Percentiles rank a stretch among this genome's conserved stretches.
Evolutionary conservation across 169 alveolate species (phyloP).

Genomic region (Plasmodium inui): DNA sequence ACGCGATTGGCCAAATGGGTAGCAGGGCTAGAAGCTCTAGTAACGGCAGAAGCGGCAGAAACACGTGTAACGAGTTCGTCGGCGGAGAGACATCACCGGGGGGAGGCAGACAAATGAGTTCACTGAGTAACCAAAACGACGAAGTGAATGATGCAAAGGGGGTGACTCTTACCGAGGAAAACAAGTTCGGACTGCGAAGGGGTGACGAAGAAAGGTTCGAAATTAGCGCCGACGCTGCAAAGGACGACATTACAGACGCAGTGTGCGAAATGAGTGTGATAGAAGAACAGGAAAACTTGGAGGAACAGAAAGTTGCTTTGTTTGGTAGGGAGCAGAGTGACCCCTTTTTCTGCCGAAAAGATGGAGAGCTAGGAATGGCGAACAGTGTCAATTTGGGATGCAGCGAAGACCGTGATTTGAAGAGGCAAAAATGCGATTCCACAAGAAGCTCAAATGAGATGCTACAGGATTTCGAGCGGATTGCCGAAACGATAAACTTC

Average conservation of each 20-base stretch:
- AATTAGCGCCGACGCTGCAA: neutral
- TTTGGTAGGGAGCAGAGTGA: neutral
- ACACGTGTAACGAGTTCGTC: neutral
- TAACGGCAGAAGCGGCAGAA: neutral
- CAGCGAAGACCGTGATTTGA: neutral
- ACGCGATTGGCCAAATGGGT: neutral
- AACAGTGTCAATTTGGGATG: neutral
- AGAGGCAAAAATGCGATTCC: neutral
- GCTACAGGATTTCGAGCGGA: slow-evolving; percentile 7
- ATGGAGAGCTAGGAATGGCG: neutral
- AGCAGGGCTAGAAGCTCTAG: neutral
- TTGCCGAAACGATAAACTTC: slow-evolving; percentile 49
- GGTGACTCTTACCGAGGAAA: neutral
- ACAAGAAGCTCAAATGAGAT: neutral
- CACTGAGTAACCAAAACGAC: neutral
- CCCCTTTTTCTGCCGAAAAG: neutral
- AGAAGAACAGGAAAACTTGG: neutral
- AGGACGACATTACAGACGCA: neutral
- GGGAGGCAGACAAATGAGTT: neutral
- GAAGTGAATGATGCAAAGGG: neutral
- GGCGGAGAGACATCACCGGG: neutral
- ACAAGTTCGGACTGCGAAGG: neutral
- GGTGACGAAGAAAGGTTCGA: neutral
- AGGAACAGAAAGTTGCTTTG: neutral
- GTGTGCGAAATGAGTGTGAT: neutral